Conservation (phyloP, 2,329 filamentous ascomycete species). For the Cephalotrichum gorgonifer region DNA sequence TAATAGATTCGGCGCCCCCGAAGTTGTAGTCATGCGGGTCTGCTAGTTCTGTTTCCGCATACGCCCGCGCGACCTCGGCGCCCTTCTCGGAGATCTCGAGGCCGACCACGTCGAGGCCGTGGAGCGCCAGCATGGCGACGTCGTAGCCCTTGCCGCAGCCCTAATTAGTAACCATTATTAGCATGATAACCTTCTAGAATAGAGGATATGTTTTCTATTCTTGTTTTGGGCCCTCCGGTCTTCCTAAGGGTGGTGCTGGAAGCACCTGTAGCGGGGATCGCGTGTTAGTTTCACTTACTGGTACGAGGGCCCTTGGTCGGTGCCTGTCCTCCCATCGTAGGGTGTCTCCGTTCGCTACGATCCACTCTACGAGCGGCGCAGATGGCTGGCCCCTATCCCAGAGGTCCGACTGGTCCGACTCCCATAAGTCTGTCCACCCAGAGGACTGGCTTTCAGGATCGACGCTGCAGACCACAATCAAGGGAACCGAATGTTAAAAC, state of each 20-base stretch:
- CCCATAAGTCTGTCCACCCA: conserved; percentile 2
- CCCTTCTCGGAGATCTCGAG: background rate
- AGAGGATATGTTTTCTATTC: background rate
- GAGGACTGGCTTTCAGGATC: background rate
- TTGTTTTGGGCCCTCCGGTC: background rate
- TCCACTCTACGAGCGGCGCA: background rate
- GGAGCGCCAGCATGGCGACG: conserved; percentile 2
- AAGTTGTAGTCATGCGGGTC: background rate
- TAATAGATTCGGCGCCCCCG: background rate
- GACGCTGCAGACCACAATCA: too few relatives aligned
- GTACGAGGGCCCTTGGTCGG: background rate
- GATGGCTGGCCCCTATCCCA: background rate
- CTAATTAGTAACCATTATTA: background rate
- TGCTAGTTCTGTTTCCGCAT: background rate
- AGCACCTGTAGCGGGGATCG: background rate
- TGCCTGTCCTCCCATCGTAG: background rate
- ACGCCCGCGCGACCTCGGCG: background rate
- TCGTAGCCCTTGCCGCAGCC: conserved; percentile 4
- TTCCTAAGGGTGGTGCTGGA: background rate
- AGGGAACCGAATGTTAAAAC: background rate
- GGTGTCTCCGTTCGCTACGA: background rate
- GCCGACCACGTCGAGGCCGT: conserved; percentile 8
- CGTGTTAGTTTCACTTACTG: background rate
- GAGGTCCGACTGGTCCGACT: background rate
- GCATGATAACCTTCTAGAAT: background rate